phyloP scores from a whole-genome alignment of 768 basidiomycete genomes.

The Tulasnella sp. region DNA sequence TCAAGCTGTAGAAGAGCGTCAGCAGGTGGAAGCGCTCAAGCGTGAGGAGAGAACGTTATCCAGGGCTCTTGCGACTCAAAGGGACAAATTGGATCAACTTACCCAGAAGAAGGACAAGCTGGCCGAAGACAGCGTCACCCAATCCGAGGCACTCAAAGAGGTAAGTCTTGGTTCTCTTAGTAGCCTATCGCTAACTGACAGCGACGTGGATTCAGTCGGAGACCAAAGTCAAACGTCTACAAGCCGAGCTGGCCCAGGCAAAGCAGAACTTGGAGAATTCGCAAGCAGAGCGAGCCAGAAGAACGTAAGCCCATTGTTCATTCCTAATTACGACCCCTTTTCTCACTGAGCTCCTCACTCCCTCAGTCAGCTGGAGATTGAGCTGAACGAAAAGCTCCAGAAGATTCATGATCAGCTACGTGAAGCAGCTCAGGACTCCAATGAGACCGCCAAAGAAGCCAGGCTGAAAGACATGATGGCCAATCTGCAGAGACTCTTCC shows the following conservation, averaged over 20 bases:
- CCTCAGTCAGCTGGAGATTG: no score
- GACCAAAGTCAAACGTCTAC: slow-evolving; percentile 57
- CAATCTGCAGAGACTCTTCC: slow-evolving; percentile 86
- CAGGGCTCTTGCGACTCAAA: slow-evolving; percentile 65
- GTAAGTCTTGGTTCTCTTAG: slow-evolving; percentile 46
- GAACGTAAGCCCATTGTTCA: no score
- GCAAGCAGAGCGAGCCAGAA: slow-evolving; percentile 77
- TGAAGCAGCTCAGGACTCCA: slow-evolving; percentile 86
- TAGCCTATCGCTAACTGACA: neutral
- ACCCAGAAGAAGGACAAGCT: slow-evolving; percentile 60
- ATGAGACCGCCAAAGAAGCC: slow-evolving; percentile 72
- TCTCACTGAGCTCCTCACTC: no score
- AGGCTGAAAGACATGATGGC: slow-evolving; percentile 84
- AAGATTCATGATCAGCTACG: slow-evolving; percentile 80
- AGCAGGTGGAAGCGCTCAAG: slow-evolving; percentile 74
- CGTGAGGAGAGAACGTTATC: slow-evolving; percentile 79
- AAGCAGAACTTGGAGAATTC: slow-evolving; percentile 83
- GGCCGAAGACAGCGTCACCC: slow-evolving; percentile 56
- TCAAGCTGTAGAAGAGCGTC: slow-evolving; percentile 84
- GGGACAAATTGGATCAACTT: slow-evolving; percentile 69
- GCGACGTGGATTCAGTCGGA: slow-evolving; percentile 45
- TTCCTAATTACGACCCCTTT: no score
- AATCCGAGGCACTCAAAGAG: slow-evolving; percentile 60
- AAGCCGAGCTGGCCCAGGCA: slow-evolving; percentile 63
- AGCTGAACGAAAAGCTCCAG: slow-evolving; percentile 59